Base-by-base conservation (phyloP, 148 eudicot species). In the Oxyria digyna region DNA sequence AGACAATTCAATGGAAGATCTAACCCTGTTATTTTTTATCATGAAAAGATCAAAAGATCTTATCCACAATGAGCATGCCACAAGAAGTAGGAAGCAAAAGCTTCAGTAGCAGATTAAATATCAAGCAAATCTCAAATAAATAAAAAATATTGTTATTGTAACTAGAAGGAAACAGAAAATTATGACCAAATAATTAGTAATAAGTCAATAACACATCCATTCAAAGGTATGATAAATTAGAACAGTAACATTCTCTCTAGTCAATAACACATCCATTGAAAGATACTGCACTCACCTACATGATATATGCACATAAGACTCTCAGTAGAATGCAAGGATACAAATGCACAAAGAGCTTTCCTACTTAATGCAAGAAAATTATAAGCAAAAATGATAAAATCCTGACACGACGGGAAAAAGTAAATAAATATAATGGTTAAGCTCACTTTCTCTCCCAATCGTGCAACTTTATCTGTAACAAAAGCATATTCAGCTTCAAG, bases 401-500 rank as follows among this genome's bases (percentile, higher is more conserved):
- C 42, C 13, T 57, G 64, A 26, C n/a, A 52, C 59, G 18, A 26
- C 23, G 46, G 45, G 35, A 70, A 52, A 71, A 42, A 8, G 43
- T 37, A 46, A 71, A 37, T 8, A 54, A 69, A 3, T 8, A 46
- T 31, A 29, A 35, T 18, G 26, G 67, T 62, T 23, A 46, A 74
- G 20, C 63, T 76, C 69, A 89, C 98, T 87, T 86, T 85, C 37
- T 86, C 88, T 78, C 85, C 80, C 72, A 89, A 72, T 45, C 73
- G 80, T 68, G 67, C 87, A 74, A 82, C 80, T 85, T 93, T 87
- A 69, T 89, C 96, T 38, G 76, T 74, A 69, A 86, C 57, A 29
- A 85, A 89, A 57, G 85, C 76, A 73, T 78, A 78, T 72, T 93
- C 98, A 63, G 84, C 81, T 74, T 86, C 84, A 71, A 93, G 82